Conservation (phyloP, 768 basidiomycete genomes). For the Suillus sp. region DNA sequence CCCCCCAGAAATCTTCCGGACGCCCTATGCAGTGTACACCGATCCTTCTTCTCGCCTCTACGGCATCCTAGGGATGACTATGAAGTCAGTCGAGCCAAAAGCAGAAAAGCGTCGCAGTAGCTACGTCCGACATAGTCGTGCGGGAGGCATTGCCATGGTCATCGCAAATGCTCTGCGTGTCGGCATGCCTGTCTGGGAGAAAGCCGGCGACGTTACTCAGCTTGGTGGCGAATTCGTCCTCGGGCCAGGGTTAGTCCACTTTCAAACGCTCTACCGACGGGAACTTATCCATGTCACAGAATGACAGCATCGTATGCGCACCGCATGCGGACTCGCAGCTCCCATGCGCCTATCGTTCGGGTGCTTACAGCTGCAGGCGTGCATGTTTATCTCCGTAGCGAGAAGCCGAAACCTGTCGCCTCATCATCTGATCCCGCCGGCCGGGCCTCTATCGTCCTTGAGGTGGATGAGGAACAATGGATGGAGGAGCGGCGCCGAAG, state of each 20-base stretch:
- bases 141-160: slow-evolving; percentile 75
- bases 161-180: slow-evolving; percentile 68
- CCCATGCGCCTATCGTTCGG: slow-evolving; percentile 71
- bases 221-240: slow-evolving; percentile 90
- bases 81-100: slow-evolving; percentile 45
- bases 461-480: slow-evolving; percentile 35
- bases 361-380: slow-evolving; percentile 68
- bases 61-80: slow-evolving; percentile 73
- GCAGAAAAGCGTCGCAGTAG: slow-evolving; percentile 47
- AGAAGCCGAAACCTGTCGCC: slow-evolving; percentile 18
- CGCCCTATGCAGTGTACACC: slow-evolving; percentile 75
- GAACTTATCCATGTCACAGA: slow-evolving; percentile 36
- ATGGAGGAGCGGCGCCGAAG: slow-evolving; percentile 38
- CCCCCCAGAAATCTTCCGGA: slow-evolving; percentile 61
- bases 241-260: slow-evolving; percentile 59
- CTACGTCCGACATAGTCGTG: slow-evolving; percentile 66
- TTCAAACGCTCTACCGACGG: slow-evolving; percentile 20
- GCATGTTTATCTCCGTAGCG: slow-evolving; percentile 22
- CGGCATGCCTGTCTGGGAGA: slow-evolving; percentile 82
- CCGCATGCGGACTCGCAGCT: slow-evolving; percentile 77
- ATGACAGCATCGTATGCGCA: slow-evolving; percentile 74
- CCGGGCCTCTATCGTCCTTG: slow-evolving; percentile 11
- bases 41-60: slow-evolving; percentile 75
- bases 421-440: slow-evolving; percentile 6
- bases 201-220: slow-evolving; percentile 74